phyloP scores from a whole-genome alignment of 345 rosid genomes.

The Lumnitzera racemosa region DNA sequence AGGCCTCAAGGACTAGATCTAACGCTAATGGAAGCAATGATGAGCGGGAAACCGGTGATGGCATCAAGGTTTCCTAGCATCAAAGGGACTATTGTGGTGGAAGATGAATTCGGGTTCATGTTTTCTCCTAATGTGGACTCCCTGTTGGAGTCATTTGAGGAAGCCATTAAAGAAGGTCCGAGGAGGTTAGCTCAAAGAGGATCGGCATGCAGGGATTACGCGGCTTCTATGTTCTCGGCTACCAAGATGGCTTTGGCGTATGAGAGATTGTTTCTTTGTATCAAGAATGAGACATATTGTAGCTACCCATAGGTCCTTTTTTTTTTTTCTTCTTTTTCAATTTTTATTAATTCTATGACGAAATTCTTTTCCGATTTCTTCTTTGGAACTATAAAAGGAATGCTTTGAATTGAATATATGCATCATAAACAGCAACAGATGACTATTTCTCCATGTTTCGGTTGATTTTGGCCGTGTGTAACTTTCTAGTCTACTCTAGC shows the following conservation, averaged over 20 bases:
- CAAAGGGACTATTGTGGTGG: constrained; percentile 72
- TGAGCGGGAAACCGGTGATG: constrained; percentile 85
- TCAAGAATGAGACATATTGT: constrained; percentile 64
- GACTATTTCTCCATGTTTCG: no score
- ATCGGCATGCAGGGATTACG: constrained; percentile 54
- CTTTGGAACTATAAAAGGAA: no score
- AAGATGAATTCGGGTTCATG: constrained; percentile 80
- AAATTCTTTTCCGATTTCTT: background rate
- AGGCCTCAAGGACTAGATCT: constrained; percentile 95
- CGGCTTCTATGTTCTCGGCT: constrained; percentile 74
- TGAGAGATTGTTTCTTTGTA: constrained; percentile 83
- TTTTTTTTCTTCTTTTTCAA: background rate
- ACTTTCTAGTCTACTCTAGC: no score
- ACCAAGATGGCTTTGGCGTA: constrained; percentile 87
- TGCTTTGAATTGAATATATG: no score
- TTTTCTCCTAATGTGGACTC: constrained; percentile 86
- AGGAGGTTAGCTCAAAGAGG: constrained; percentile 66
- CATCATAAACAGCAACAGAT: no score
- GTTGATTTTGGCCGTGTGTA: no score
- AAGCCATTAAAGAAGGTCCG: constrained; percentile 52
- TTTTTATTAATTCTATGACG: background rate
- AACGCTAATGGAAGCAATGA: constrained; percentile 90
- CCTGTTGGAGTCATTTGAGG: constrained; percentile 44
- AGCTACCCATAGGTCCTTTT: constrained; percentile 24
- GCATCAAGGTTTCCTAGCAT: constrained; percentile 88